Evolutionary conservation across 2,329 filamentous ascomycete species (phyloP).

Genomic region (Lachnellula hyalina): DNA sequence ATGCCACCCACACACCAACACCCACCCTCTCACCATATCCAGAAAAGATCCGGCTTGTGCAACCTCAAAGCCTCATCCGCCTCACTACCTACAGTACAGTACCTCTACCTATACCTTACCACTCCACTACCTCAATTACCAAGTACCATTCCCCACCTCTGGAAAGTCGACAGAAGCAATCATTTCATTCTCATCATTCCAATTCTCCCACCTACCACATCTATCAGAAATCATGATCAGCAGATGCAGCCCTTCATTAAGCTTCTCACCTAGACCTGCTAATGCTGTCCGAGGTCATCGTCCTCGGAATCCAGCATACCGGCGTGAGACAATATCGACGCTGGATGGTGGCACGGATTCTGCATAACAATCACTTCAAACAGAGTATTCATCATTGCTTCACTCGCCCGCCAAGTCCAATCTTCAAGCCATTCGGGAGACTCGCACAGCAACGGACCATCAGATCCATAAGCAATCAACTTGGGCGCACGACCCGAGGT

Average conservation of each 20-base stretch:
- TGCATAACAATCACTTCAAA: conserved; percentile 5
- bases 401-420: not conserved
- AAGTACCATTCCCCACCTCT: too few species aligned
- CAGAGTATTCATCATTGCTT: not conserved
- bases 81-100: not conserved
- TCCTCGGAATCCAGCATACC: conserved; percentile 22
- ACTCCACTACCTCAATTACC: too few species aligned
- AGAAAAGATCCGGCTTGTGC: conserved; percentile 5
- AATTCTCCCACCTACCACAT: conserved; percentile 2
- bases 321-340: conserved; percentile 11
- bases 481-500: not conserved
- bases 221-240: conserved; percentile 18
- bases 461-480: not conserved
- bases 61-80: not conserved
- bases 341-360: conserved; percentile 9
- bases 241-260: conserved; percentile 10
- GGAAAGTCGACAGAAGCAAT: conserved; percentile 1
- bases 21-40: not conserved
- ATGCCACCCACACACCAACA: too few species aligned
- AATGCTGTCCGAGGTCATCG: conserved; percentile 23
- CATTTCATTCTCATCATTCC: conserved; percentile 1
- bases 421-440: too few species aligned
- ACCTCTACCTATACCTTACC: not conserved
- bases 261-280: conserved; percentile 9
- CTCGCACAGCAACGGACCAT: not conserved